Percentiles rank a stretch among this genome's conserved stretches.
These are phyloP conservation scores for Trebouxia sp. DNA, from an alignment of 139 green algal genomes.

Conservation along the genomic window DNA sequence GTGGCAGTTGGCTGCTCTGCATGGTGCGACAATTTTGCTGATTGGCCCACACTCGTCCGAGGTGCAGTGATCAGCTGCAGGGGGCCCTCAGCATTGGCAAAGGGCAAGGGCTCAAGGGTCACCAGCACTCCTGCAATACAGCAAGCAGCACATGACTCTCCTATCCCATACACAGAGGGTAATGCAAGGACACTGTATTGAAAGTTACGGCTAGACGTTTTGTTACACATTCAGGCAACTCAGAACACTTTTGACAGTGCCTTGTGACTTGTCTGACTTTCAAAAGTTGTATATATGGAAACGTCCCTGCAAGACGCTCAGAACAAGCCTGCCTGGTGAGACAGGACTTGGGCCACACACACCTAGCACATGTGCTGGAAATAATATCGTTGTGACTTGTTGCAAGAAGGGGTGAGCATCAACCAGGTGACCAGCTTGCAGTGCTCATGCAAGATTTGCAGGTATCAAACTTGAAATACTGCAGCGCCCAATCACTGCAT, in stretches of 20 bases:
- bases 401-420: no score
- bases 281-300: neutral
- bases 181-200: neutral
- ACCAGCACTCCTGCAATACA: constrained; percentile 38
- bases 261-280: neutral
- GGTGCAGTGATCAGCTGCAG: neutral
- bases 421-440: no score
- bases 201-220: neutral
- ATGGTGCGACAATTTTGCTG: neutral
- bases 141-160: neutral
- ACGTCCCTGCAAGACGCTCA: no score
- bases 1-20: neutral
- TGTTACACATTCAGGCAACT: neutral
- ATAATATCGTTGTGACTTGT: no score
- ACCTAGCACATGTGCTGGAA: no score
- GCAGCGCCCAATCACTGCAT: neutral
- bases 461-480: no score
- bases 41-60: neutral
- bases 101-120: constrained; percentile 42
- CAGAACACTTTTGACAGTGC: neutral
- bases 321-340: no score
- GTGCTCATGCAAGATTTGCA: no score
- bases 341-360: no score
- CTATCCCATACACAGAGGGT: neutral
- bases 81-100: constrained; percentile 38